Conservation (phyloP, 257 asterid species). For the Solanum commersonii region DNA sequence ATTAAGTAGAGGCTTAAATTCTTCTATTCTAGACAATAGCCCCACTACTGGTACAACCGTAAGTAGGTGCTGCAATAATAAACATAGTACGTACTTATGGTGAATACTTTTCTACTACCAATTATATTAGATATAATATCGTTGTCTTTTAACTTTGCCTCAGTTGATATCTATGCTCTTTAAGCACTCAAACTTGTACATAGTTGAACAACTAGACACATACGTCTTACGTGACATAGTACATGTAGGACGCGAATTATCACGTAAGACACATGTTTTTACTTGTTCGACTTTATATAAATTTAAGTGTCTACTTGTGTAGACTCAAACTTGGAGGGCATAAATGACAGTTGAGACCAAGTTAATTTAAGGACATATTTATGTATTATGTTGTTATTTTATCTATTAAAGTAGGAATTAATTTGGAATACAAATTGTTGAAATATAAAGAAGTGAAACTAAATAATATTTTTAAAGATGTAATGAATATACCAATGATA, state of each 20-base stretch:
- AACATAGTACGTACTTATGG: background rate
- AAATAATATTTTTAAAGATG: background rate
- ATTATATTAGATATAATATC: background rate
- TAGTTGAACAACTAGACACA: too few species aligned
- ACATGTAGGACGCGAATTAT: background rate
- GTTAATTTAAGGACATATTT: too few species aligned
- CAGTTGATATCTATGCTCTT: too few species aligned
- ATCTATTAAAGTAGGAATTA: background rate
- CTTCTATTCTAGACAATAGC: slow-evolving; percentile 24
- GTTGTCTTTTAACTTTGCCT: too few species aligned
- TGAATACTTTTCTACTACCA: background rate
- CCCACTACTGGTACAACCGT: slow-evolving; percentile 54
- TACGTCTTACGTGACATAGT: too few species aligned
- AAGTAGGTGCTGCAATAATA: slow-evolving; percentile 35
- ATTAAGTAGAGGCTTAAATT: slow-evolving; percentile 46
- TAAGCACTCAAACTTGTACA: too few species aligned
- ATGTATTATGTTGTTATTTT: background rate
- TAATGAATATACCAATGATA: slow-evolving; percentile 27
- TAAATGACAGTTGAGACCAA: too few species aligned
- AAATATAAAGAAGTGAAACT: background rate
- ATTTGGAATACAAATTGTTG: background rate
- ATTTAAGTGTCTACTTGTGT: background rate
- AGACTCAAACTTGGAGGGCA: too few species aligned
- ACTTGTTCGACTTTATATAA: too few species aligned
- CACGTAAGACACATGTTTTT: background rate